phyloP scores from a whole-genome alignment of 768 basidiomycete genomes.

The Termitomyces sp. region DNA sequence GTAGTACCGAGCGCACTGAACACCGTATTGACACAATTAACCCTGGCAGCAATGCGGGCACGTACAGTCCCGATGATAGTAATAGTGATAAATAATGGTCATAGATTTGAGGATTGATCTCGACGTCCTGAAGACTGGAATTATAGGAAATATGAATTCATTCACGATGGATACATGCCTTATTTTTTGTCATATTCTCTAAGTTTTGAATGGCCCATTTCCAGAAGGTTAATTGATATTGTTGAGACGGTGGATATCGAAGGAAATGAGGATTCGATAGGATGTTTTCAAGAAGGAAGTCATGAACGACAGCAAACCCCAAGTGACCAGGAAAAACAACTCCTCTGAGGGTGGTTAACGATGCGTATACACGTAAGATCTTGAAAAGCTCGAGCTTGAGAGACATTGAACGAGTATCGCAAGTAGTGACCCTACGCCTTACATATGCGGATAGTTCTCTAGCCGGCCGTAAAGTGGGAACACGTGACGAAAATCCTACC shows the following conservation, averaged over 20 bases:
- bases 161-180: slow-evolving; percentile 34
- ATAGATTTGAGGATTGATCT: slow-evolving; percentile 65
- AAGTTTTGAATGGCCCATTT: slow-evolving; percentile 60
- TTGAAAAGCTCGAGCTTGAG: slow-evolving; percentile 26
- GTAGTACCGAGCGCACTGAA: slow-evolving; percentile 18
- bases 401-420: neutral
- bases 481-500: slow-evolving; percentile 25
- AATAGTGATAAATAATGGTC: slow-evolving; percentile 51
- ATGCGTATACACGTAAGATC: slow-evolving; percentile 47
- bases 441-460: too few relatives aligned
- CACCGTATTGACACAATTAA: slow-evolving; percentile 1
- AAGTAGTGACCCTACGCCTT: too few relatives aligned
- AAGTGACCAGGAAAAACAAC: slow-evolving; percentile 36
- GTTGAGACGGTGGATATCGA: slow-evolving; percentile 54
- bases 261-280: slow-evolving; percentile 48
- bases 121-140: slow-evolving; percentile 36
- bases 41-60: slow-evolving; percentile 5
- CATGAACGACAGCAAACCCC: slow-evolving; percentile 37
- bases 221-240: slow-evolving; percentile 68
- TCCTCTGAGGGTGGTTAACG: slow-evolving; percentile 39
- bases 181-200: slow-evolving; percentile 38
- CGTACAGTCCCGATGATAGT: slow-evolving; percentile 28
- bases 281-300: slow-evolving; percentile 48
- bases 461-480: slow-evolving; percentile 17
- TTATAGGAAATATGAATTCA: neutral